Evolutionary conservation across 73 alveolate species (phyloP), one percentile per base, ranked within the genome.

Genomic region (Paramecium primaurelia): DNA sequence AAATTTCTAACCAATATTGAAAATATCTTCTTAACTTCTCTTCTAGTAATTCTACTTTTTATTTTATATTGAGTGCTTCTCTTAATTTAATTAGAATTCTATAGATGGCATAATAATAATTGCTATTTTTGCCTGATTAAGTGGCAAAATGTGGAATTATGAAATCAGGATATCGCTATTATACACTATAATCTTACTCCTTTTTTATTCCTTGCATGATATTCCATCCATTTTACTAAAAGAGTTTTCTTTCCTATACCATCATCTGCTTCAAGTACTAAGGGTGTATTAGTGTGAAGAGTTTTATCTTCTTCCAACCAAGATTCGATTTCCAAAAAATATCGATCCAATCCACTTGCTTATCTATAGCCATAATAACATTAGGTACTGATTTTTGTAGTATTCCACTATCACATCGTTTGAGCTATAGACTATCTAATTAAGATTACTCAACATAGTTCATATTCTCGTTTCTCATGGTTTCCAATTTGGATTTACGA

Each of bases 11-110:
- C 98, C 98, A 95, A 73, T 94, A 89, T 11, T 93, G 54, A 85
- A 95, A 95, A 68, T 93, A 93, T 88, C 71, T 93, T 85, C 98
- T 83, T 32, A 95, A 71, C 58, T 95, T 93, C 49, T 95, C 98
- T 59, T 95, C 98, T 6, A 95, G 34, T 30, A 95, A 86, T 47
- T 95, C 98, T 1, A 95, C 96, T 86, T 95, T 89, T 60, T 91
- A 68, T 58, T 93, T 86, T 18, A 95, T 92, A 51, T 95, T 95
- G 59, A 85, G 93, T 12, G 93, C 94, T 92, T 95, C 92, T 71
- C 91, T 80, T 28, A 80, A 80, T 47, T 80, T 80, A 25, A 80
- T 80, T 0, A 80, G 51, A 10, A 80, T 80, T 49, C 91, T 22
- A 26, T 80, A 80, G 30, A 80, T 80, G 73, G 91, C 91, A 80